A percentile compares a stretch with the other conserved stretches of the same genome.
phyloP scores from a whole-genome alignment of 768 basidiomycete species.

The Zangia roseola region DNA sequence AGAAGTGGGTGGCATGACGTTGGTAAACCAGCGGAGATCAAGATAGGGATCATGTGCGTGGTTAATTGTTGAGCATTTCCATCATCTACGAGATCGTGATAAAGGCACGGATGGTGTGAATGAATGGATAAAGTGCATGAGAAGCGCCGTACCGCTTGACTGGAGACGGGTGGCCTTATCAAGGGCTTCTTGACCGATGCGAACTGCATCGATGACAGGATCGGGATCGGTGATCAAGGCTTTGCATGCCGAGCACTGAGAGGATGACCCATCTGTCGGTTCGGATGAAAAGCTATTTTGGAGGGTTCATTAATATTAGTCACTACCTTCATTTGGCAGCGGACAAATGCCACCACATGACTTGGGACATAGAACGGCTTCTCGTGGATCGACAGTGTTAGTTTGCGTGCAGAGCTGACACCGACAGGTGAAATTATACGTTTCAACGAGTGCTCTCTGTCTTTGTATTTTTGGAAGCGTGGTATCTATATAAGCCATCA shows the following conservation, averaged over 20 bases:
- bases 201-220: slow-evolving; percentile 58
- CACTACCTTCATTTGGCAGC: slow-evolving; percentile 58
- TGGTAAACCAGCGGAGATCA: slow-evolving; percentile 56
- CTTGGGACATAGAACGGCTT: slow-evolving; percentile 67
- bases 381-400: slow-evolving; percentile 53
- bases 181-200: slow-evolving; percentile 71
- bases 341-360: slow-evolving; percentile 64
- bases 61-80: slow-evolving; percentile 57
- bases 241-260: slow-evolving; percentile 57
- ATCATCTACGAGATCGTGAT: slow-evolving; percentile 45
- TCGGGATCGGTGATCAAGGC: slow-evolving; percentile 47
- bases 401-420: slow-evolving; percentile 56
- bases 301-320: not conserved
- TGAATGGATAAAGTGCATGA: not conserved
- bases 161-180: slow-evolving; percentile 69
- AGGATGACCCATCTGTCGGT: slow-evolving; percentile 44
- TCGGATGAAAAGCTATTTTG: not conserved
- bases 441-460: slow-evolving; percentile 56
- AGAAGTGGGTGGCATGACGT: slow-evolving; percentile 77
- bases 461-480: slow-evolving; percentile 61
- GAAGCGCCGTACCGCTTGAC: slow-evolving; percentile 45
- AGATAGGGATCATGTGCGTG: slow-evolving; percentile 61
- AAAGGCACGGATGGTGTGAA: not conserved
- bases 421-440: slow-evolving; percentile 76
- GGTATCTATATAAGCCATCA: slow-evolving; percentile 84